phyloP scores from a whole-genome alignment of 148 eudicot species.

The Selenicereus undatus region DNA sequence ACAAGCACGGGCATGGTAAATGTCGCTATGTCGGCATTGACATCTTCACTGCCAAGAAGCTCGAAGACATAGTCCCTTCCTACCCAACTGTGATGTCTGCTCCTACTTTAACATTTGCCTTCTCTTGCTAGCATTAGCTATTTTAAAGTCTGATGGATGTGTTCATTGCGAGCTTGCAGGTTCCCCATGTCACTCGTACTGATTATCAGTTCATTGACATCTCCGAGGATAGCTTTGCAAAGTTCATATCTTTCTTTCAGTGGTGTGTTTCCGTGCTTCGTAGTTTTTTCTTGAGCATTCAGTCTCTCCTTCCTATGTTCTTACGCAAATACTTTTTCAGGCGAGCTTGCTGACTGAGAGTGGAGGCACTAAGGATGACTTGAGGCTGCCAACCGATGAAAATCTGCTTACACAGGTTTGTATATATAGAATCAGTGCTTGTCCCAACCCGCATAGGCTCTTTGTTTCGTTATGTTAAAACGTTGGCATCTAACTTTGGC shows the following conservation, averaged over 20 bases:
- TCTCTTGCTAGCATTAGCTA: no score
- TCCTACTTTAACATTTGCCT: no score
- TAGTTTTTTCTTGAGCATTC: neutral
- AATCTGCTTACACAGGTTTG: conserved; percentile 31
- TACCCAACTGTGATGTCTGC: conserved; percentile 76
- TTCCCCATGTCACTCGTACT: conserved; percentile 67
- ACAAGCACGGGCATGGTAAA: conserved; percentile 88
- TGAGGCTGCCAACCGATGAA: conserved; percentile 71
- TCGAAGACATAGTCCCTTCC: conserved; percentile 75
- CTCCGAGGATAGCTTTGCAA: conserved; percentile 76
- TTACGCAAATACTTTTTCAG: conserved; percentile 11
- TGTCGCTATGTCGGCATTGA: conserved; percentile 76
- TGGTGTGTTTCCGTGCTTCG: no score
- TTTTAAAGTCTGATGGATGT: neutral
- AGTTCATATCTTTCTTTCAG: neutral
- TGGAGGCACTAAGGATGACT: conserved; percentile 65
- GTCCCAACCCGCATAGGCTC: no score
- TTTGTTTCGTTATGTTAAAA: no score
- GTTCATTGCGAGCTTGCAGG: conserved; percentile 30
- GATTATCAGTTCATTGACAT: conserved; percentile 79
- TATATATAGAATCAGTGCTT: no score
- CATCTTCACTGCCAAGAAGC: conserved; percentile 76
- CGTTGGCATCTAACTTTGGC: no score
- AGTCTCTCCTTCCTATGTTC: neutral
- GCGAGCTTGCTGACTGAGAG: conserved; percentile 61